Evolutionary conservation across 192 early-diverging fungal genomes (phyloP).

Genomic region (Backusella mclennaniae): DNA sequence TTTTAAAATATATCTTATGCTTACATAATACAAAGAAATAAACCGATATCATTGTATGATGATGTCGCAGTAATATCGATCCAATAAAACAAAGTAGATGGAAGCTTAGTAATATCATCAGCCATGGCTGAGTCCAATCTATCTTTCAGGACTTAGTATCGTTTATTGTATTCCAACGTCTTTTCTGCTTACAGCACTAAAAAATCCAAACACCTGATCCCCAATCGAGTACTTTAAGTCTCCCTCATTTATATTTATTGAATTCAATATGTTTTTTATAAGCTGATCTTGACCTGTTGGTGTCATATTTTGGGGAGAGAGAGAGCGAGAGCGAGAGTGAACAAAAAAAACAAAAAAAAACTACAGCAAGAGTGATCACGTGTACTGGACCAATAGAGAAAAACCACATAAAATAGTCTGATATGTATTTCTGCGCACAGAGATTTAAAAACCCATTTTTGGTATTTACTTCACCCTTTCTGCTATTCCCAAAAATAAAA

Average conservation of each 20-base stretch:
- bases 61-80: conserved; percentile 39
- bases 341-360: too few species aligned
- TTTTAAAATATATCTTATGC: not conserved
- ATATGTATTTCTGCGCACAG: not conserved
- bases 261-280: not conserved
- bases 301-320: not conserved
- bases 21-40: conserved; percentile 46
- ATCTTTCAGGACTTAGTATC: conserved; percentile 24
- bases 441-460: not conserved
- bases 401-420: not conserved
- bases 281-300: not conserved
- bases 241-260: not conserved
- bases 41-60: conserved; percentile 34
- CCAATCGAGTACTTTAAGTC: not conserved
- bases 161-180: not conserved
- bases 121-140: conserved; percentile 53
- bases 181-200: not conserved
- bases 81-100: conserved; percentile 39
- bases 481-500: not conserved
- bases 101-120: conserved; percentile 36
- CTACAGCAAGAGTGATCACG: not conserved
- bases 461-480: not conserved
- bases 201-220: not conserved
- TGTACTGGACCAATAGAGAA: not conserved
- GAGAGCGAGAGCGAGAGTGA: not conserved